Conservation (phyloP, 495 filamentous ascomycete genomes). For the Wilcoxina mikolae region DNA sequence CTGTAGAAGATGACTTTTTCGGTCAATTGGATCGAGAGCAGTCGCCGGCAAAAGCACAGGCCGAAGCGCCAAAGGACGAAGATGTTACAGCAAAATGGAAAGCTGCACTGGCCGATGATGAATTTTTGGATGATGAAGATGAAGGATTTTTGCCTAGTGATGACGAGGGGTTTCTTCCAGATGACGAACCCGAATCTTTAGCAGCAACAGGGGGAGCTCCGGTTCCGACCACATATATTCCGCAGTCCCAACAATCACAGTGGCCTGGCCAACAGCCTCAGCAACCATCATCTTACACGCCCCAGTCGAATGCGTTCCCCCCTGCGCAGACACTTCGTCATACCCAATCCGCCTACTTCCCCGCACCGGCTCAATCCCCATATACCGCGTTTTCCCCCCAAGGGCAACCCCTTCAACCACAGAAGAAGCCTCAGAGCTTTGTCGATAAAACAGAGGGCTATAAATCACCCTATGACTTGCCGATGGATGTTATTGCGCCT, state of each 20-base stretch:
- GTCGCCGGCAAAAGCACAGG: constrained; percentile 8
- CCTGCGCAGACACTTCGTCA: constrained; percentile 12
- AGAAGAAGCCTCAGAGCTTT: constrained; percentile 58
- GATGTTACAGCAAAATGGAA: constrained; percentile 73
- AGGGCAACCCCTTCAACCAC: constrained; percentile 25
- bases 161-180: constrained; percentile 57
- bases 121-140: constrained; percentile 55
- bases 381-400: constrained; percentile 23
- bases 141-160: constrained; percentile 52
- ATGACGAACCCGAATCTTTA: constrained; percentile 25
- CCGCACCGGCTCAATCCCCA: constrained; percentile 8
- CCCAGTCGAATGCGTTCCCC: constrained; percentile 33
- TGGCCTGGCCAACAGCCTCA: constrained; percentile 14
- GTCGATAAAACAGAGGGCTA: constrained; percentile 86
- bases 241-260: constrained; percentile 24
- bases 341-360: constrained; percentile 10
- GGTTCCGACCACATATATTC: constrained; percentile 29
- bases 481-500: constrained; percentile 65
- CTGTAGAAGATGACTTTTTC: constrained; percentile 35
- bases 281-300: constrained; percentile 30
- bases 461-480: constrained; percentile 83
- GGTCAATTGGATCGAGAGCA: constrained; percentile 31
- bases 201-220: constrained; percentile 18
- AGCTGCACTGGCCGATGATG: constrained; percentile 63
- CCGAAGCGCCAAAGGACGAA: constrained; percentile 30